phyloP scores from a whole-genome alignment of 805 yeast species.

The Starmera amethionina region DNA sequence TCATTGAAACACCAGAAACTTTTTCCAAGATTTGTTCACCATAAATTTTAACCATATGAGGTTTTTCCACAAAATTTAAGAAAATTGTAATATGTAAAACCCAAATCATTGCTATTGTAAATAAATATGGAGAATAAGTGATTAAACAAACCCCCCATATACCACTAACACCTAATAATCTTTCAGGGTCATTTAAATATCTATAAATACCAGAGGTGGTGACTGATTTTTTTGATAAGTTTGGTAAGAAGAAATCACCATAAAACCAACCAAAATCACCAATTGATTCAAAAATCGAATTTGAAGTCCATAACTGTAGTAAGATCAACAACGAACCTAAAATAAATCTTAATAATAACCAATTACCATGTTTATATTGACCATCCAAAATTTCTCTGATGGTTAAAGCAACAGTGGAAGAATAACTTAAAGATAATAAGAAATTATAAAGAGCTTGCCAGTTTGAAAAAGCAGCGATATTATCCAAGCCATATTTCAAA shows the following conservation, averaged over 20 bases:
- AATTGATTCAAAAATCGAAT: conserved; percentile 57
- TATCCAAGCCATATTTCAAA: conserved; percentile 54
- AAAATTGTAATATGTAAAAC: conserved; percentile 55
- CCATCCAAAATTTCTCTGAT: conserved; percentile 21
- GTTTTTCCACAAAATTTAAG: conserved; percentile 64
- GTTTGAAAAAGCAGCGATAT: conserved; percentile 55
- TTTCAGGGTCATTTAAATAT: conserved; percentile 76
- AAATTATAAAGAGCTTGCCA: conserved; percentile 61
- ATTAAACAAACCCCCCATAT: conserved; percentile 64
- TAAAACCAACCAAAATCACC: conserved; percentile 88
- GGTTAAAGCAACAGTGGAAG: conserved; percentile 34
- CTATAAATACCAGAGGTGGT: conserved; percentile 77
- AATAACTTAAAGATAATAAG: conserved; percentile 44
- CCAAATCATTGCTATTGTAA: conserved; percentile 53
- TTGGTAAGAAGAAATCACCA: conserved; percentile 72
- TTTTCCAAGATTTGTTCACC: conserved; percentile 56
- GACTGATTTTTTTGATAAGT: conserved; percentile 36
- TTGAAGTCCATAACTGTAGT: conserved; percentile 61
- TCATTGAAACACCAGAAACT: conserved; percentile 31
- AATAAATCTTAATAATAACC: conserved; percentile 43
- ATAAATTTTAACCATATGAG: conserved; percentile 68
- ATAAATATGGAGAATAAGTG: conserved; percentile 40
- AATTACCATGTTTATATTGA: conserved; percentile 24
- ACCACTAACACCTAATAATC: conserved; percentile 68
- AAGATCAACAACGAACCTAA: conserved; percentile 45